A percentile compares a stretch with the other conserved stretches of the same genome.
These are phyloP conservation scores for Zizania palustris DNA, from an alignment of 202 grass and related monocot genomes.

Conservation along the genomic window DNA sequence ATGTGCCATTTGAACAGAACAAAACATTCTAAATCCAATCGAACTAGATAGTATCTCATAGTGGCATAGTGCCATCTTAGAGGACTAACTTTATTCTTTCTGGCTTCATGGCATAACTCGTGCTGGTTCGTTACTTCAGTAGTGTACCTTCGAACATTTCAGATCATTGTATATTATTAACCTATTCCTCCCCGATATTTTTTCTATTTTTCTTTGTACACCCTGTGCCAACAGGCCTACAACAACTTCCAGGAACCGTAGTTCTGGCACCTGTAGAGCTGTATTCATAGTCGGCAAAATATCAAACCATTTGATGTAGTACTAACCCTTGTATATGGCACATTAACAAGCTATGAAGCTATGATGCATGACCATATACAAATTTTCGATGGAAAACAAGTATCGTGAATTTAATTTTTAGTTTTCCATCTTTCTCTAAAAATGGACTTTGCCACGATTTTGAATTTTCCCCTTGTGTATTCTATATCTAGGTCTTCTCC, in stretches of 20 bases:
- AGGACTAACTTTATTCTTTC: slow-evolving; percentile 49
- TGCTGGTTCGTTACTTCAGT: slow-evolving; percentile 32
- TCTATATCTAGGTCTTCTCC: slow-evolving; percentile 8
- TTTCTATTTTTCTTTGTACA: background rate
- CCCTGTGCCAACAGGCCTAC: too few relatives aligned
- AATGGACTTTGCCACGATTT: slow-evolving; percentile 5
- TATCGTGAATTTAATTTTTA: slow-evolving; percentile 26
- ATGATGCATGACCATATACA: slow-evolving; percentile 22
- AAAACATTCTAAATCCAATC: slow-evolving; percentile 52
- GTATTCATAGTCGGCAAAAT: slow-evolving; percentile 21
- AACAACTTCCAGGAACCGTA: background rate
- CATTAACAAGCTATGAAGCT: slow-evolving; percentile 33
- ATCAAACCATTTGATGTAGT: slow-evolving; percentile 25
- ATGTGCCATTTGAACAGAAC: slow-evolving; percentile 91
- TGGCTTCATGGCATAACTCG: slow-evolving; percentile 35
- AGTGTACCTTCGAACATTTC: background rate
- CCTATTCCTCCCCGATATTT: slow-evolving; percentile 26
- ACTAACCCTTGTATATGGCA: slow-evolving; percentile 42
- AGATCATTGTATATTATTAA: slow-evolving; percentile 16
- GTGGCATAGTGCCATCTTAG: slow-evolving; percentile 23
- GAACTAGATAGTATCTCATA: slow-evolving; percentile 61
- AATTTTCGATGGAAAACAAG: slow-evolving; percentile 36
- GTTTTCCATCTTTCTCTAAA: slow-evolving; percentile 8
- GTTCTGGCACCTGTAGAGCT: slow-evolving; percentile 42
- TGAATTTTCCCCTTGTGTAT: background rate